These are phyloP conservation scores for Schwanniomyces etchellsii DNA, from an alignment of 1,139 yeast species.

Conservation along the genomic window DNA sequence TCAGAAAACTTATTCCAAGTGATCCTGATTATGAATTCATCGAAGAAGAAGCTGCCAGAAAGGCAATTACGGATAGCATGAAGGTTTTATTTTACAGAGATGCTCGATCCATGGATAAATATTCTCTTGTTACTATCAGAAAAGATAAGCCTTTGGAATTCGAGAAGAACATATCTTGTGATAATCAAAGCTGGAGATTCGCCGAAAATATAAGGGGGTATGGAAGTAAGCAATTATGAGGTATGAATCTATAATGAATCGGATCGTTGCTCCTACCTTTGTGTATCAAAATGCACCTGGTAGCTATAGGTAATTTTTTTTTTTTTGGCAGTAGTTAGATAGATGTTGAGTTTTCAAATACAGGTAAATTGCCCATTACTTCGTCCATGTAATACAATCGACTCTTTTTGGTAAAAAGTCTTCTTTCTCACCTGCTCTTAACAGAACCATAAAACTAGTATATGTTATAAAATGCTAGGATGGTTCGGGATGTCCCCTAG, in stretches of 20 bases:
- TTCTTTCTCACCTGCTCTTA: too few species aligned
- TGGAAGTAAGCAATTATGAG: slow-evolving; percentile 50
- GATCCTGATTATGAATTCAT: slow-evolving; percentile 72
- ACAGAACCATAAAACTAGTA: too few species aligned
- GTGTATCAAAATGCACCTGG: too few species aligned
- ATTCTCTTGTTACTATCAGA: slow-evolving; percentile 74
- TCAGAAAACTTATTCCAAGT: slow-evolving; percentile 76
- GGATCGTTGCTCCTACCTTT: too few species aligned
- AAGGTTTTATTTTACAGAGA: slow-evolving; percentile 93
- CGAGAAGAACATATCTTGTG: slow-evolving; percentile 61
- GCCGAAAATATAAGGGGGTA: slow-evolving; percentile 87
- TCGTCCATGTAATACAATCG: too few species aligned
- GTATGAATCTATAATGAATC: neutral
- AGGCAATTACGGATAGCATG: slow-evolving; percentile 79
- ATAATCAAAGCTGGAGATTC: slow-evolving; percentile 85
- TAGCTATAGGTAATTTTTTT: too few species aligned
- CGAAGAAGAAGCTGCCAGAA: slow-evolving; percentile 68
- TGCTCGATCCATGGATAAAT: slow-evolving; percentile 87
- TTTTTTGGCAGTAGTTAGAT: too few species aligned
- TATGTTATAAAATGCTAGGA: too few species aligned
- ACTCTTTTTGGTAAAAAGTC: too few species aligned
- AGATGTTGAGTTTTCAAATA: too few species aligned
- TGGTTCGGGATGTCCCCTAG: too few species aligned
- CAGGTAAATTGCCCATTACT: too few species aligned
- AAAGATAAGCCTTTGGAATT: slow-evolving; percentile 48